These are phyloP conservation scores for Sechiopsis laciniata DNA, from an alignment of 306 rosid species.

Conservation along the genomic window DNA sequence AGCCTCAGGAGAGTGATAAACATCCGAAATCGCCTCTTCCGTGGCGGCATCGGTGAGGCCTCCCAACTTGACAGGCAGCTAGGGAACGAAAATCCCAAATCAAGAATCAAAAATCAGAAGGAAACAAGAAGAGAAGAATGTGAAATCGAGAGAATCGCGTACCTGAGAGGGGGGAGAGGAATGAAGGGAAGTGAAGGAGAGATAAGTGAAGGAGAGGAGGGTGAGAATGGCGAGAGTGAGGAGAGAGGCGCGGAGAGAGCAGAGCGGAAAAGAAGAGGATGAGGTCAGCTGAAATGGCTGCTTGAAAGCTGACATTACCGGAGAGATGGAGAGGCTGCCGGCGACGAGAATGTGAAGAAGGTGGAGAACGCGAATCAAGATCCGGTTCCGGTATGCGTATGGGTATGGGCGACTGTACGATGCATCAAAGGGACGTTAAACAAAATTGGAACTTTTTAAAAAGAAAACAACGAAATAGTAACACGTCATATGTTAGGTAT, in stretches of 20 bases:
- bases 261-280: slow-evolving; percentile 27
- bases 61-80: slow-evolving; percentile 31
- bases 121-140: background rate
- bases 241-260: slow-evolving; percentile 61
- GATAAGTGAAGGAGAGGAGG: slow-evolving; percentile 60
- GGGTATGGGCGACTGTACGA: background rate
- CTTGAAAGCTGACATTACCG: slow-evolving; percentile 46
- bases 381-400: background rate
- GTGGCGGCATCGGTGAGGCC: background rate
- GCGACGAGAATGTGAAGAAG: background rate
- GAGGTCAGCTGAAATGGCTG: slow-evolving; percentile 38
- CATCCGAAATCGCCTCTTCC: slow-evolving; percentile 34
- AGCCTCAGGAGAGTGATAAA: slow-evolving; percentile 63
- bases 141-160: slow-evolving; percentile 1
- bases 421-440: background rate
- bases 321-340: slow-evolving; percentile 7
- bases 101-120: slow-evolving; percentile 4
- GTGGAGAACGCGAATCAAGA: background rate
- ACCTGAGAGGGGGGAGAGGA: slow-evolving; percentile 43
- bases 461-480: too few species aligned
- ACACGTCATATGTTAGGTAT: too few species aligned
- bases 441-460: background rate
- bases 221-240: slow-evolving; percentile 67
- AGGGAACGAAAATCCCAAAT: slow-evolving; percentile 3
- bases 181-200: slow-evolving; percentile 50